phyloP scores from a whole-genome alignment of 1,284 basidiomycete species.

The Fomitiporia mediterranea region DNA sequence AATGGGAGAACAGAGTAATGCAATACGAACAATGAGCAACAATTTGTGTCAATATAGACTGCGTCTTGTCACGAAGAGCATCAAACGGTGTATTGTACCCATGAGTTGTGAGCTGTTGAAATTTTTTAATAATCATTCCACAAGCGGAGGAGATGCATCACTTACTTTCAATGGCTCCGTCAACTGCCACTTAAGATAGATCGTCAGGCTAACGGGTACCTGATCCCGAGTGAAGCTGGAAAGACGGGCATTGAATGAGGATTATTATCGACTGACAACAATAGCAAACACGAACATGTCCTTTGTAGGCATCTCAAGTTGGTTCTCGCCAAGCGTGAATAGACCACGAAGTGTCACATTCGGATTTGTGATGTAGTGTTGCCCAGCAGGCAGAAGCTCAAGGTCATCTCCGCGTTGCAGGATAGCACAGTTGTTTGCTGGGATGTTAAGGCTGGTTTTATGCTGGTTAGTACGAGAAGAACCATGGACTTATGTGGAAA shows the following conservation, averaged over 20 bases:
- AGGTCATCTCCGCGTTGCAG: conserved; percentile 76
- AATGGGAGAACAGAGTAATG: conserved; percentile 22
- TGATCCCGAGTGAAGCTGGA: conserved; percentile 74
- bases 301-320: conserved; percentile 79
- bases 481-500: not conserved
- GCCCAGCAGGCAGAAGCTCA: conserved; percentile 69
- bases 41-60: conserved; percentile 78
- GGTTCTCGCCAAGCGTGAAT: conserved; percentile 75
- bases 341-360: conserved; percentile 73
- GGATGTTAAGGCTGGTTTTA: conserved; percentile 62
- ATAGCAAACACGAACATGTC: conserved; percentile 55
- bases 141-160: not conserved
- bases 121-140: conserved; percentile 15
- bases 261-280: too few relatives aligned
- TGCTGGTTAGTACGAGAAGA: not conserved
- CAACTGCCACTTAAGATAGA: conserved; percentile 79
- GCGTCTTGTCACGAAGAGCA: conserved; percentile 74
- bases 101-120: conserved; percentile 55
- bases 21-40: conserved; percentile 59
- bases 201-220: conserved; percentile 75
- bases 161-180: conserved; percentile 64
- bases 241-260: not conserved
- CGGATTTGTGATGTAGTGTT: conserved; percentile 77
- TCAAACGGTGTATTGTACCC: conserved; percentile 80
- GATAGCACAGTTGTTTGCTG: conserved; percentile 79